Conservation (phyloP, 176 grass and related monocot species). For the Raddia distichophylla region DNA sequence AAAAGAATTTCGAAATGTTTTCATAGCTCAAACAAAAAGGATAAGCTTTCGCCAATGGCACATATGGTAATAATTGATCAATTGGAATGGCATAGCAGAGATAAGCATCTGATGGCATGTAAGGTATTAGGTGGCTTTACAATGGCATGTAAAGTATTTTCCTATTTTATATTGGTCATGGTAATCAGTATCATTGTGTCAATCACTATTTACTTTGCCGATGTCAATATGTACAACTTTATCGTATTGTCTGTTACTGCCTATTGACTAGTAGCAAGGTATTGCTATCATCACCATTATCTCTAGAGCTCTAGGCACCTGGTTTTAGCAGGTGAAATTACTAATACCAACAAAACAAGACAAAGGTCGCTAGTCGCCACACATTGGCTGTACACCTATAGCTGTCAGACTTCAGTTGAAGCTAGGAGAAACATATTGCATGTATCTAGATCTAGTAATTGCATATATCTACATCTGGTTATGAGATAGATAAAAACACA, state of each 20-base stretch:
- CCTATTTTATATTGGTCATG: background rate
- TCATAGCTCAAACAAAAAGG: too few species aligned
- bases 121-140: too few species aligned
- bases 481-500: background rate
- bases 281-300: background rate
- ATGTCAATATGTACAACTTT: background rate
- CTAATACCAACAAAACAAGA: background rate
- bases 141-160: too few species aligned
- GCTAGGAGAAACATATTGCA: background rate
- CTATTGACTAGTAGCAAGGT: background rate
- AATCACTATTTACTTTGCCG: background rate
- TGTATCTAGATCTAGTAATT: too few species aligned
- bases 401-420: background rate
- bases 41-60: too few species aligned
- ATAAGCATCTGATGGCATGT: too few species aligned
- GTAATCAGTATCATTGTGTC: background rate
- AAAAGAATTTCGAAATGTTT: too few species aligned
- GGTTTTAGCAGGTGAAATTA: background rate
- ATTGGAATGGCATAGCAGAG: too few species aligned
- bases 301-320: conserved; percentile 11
- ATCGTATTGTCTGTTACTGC: background rate
- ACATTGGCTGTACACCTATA: background rate
- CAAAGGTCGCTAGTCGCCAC: background rate
- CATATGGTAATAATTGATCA: too few species aligned
- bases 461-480: background rate